phyloP scores from a whole-genome alignment of 495 filamentous ascomycete genomes.

The Immersiella caudata region DNA sequence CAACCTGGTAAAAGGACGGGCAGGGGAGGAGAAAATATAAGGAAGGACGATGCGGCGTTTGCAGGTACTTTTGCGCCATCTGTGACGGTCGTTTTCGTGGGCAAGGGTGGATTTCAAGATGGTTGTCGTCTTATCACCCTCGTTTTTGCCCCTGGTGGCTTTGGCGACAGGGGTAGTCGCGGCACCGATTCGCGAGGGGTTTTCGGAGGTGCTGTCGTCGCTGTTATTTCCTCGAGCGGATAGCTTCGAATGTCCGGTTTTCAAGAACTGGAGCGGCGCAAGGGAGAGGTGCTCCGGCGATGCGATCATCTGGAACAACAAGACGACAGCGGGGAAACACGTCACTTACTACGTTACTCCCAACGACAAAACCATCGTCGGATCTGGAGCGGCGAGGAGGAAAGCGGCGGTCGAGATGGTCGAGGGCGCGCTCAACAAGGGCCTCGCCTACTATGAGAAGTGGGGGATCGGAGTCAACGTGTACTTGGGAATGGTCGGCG shows the following conservation, averaged over 20 bases:
- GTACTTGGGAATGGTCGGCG: not conserved
- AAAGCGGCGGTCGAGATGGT: not conserved
- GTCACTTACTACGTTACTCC: not conserved
- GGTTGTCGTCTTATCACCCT: not conserved
- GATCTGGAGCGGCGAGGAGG: not conserved
- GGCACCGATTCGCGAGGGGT: not conserved
- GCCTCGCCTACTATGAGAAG: not conserved
- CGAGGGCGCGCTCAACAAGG: not conserved
- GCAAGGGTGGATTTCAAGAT: not conserved
- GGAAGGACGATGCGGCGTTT: not conserved
- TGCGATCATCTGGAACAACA: not conserved
- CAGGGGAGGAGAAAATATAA: not conserved
- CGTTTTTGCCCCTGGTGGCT: not conserved
- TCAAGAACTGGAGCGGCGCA: not conserved
- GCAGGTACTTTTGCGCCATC: not conserved
- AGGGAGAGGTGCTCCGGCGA: not conserved
- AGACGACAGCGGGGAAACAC: not conserved
- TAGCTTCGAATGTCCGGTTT: conserved; percentile 3
- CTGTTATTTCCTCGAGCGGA: not conserved
- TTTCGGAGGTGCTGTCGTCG: not conserved
- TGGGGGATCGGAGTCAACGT: not conserved
- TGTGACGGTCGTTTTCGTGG: not conserved
- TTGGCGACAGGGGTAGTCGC: not conserved
- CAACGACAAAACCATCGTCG: not conserved
- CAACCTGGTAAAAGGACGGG: not conserved